These are phyloP conservation scores for Wallacemonas sp. DNA, from an alignment of 208 protist species.

Conservation along the genomic window DNA sequence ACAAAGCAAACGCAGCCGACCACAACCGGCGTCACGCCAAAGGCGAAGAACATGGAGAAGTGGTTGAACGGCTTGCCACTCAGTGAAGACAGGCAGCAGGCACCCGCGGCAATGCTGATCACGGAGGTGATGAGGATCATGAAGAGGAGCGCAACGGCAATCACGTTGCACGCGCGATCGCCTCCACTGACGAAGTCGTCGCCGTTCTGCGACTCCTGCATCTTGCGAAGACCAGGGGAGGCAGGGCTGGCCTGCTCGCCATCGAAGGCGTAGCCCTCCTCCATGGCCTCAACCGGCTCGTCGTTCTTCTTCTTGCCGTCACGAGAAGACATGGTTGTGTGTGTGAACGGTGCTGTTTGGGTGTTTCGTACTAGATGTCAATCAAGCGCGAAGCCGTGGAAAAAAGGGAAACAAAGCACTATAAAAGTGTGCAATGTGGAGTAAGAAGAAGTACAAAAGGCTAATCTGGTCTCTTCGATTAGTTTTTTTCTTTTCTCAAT, in stretches of 20 bases:
- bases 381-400: no score
- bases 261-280: conserved; percentile 21
- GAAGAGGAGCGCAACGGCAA: conserved; percentile 36
- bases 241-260: conserved; percentile 30
- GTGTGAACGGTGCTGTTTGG: neutral
- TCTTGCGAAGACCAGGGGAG: conserved; percentile 14
- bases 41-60: conserved; percentile 38
- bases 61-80: conserved; percentile 33
- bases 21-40: conserved; percentile 33
- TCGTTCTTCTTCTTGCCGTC: neutral
- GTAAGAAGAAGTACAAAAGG: no score
- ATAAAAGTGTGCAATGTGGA: no score
- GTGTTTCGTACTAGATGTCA: no score
- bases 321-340: neutral
- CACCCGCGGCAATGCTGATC: conserved; percentile 44
- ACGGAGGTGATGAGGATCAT: conserved; percentile 38
- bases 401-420: no score
- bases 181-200: conserved; percentile 2
- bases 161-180: conserved; percentile 32
- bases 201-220: conserved; percentile 10
- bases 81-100: conserved; percentile 38
- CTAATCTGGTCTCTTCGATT: no score
- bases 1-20: conserved; percentile 34
- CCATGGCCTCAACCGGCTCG: neutral
- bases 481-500: conserved; percentile 15